Base-by-base conservation (phyloP, 1,284 basidiomycete genomes). In the Pholiota adiposa region DNA sequence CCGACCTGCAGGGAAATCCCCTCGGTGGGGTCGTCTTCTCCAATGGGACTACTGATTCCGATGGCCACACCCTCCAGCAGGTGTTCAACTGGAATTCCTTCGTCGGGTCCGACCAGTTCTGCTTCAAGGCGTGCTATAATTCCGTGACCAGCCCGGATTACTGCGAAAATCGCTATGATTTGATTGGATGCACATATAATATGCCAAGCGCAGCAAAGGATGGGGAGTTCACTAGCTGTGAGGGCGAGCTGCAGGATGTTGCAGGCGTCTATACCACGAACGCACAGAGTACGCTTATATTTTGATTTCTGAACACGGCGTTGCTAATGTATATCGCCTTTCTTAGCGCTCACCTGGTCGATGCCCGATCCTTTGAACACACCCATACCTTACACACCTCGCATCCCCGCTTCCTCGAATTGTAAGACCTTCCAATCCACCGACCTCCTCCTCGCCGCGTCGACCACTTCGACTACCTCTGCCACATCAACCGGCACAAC, bases 121-220 rank as follows among this genome's bases (percentile, higher is more conserved):
- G 72, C 62, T 60, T 72, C 63, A 74, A 74, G 58, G 70, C 65
- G 4, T 74, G 73, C 63, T 71, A 69, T 64, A 71, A 70, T 36
- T 63, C 64, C 19, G 57, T 67, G 11, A 56, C 62, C n/a, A 59
- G 66, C 54, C 72, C 69, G 19, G 67, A 67, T 9, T 72, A 65
- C 62, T 72, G 70, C 64, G 66, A 70, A 55, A 70, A 72, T 62
- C 54, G 58, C 27, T 66, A 66, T 44, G 71, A 71, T 53, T 65
- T 69, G n/a, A 65, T 72, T 58, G 71, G 71, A 4, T 72, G 71
- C 58, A 54, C 60, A 27, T 72, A 70, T 61, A 72, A 72, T 56
- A 65, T 67, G 54, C 68, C 68, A 4, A 64, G 60, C 40, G 60
- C 64, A 23, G 68, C 63, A 4, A 51, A 67, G 51, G 60, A 66